Evolutionary conservation across 2,329 filamentous ascomycete species (phyloP), one percentile per base, ranked within the genome.

Genomic region (Orbilia blumenaviensis): DNA sequence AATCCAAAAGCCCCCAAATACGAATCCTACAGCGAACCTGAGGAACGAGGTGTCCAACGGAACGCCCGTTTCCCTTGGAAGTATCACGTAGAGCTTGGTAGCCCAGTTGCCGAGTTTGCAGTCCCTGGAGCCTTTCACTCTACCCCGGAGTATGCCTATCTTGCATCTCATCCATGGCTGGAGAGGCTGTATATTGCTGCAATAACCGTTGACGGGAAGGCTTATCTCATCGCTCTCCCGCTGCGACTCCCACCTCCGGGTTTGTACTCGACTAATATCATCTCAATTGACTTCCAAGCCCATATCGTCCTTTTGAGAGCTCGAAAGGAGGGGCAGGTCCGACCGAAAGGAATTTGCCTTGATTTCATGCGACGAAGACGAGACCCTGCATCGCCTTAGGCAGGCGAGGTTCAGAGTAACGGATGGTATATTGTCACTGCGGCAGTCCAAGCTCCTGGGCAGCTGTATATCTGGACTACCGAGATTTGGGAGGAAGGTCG

Each of bases 21-120:
- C 29, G 69, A 66, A 62, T 66, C 61, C 7, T 34, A 66, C 38
- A 74, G 62, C 25, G 61, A 74, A 34, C 32, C 69, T 2, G 61
- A 74, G n/a, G 61, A 44, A 21, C 18, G n/a, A 21, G 7, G 27
- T n/a, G 29, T 8, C 21, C 46, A 38, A 34, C 41, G 23, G 6
- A 74, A 74, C 16, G 61, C 44, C 18, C 42, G 69, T 14, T 74
- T 74, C n/a, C 69, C 69, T 5, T 74, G 69, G 61, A 66, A 61
- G 18, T 74, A 66, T 23, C 54, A 46, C 16, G 41, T 74, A 12
- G 44, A 74, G 8, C 52, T 74, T n/a, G 52, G 44, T 23, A 66
- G 42, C 32, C 52, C 61, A 6, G 69, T 66, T 16, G 34, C 32
- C 3, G 69, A 66, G 23, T 62, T 74, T 18, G 61, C 61, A 25